These are phyloP conservation scores for Exophiala spinifera DNA, from an alignment of 2,329 filamentous ascomycete genomes.

Conservation along the genomic window DNA sequence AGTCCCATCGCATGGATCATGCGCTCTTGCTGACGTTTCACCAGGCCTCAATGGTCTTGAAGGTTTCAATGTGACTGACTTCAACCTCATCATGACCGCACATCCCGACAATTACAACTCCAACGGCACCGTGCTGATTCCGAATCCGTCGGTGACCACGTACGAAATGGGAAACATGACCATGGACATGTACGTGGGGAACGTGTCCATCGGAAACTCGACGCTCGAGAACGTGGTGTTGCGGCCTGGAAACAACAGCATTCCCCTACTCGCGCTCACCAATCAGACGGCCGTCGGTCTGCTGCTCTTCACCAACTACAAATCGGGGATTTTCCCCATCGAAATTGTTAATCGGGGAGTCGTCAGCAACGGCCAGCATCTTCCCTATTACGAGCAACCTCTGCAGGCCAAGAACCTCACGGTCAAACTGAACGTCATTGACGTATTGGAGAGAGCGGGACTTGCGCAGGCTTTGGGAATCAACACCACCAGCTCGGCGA, in stretches of 20 bases:
- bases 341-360: conserved; percentile 50
- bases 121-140: conserved; percentile 53
- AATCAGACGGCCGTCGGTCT: conserved; percentile 41
- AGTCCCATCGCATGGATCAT: not conserved
- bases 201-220: conserved; percentile 48
- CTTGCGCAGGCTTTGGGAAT: conserved; percentile 12
- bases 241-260: conserved; percentile 52
- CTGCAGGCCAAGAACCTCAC: conserved; percentile 47
- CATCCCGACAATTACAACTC: conserved; percentile 51
- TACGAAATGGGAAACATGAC: conserved; percentile 58
- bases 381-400: conserved; percentile 55
- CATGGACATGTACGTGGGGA: conserved; percentile 50
- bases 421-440: conserved; percentile 15
- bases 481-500: conserved; percentile 7
- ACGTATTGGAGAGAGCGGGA: conserved; percentile 9
- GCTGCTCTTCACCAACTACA: conserved; percentile 28
- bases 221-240: conserved; percentile 52
- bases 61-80: conserved; percentile 50
- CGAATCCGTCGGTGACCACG: conserved; percentile 59
- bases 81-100: conserved; percentile 44
- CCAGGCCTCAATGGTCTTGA: conserved; percentile 58
- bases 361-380: conserved; percentile 47
- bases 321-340: conserved; percentile 48
- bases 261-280: conserved; percentile 50
- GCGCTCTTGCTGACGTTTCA: not conserved